Base-by-base conservation (phyloP, 768 basidiomycete genomes). In the Auriscalpium microsporum region DNA sequence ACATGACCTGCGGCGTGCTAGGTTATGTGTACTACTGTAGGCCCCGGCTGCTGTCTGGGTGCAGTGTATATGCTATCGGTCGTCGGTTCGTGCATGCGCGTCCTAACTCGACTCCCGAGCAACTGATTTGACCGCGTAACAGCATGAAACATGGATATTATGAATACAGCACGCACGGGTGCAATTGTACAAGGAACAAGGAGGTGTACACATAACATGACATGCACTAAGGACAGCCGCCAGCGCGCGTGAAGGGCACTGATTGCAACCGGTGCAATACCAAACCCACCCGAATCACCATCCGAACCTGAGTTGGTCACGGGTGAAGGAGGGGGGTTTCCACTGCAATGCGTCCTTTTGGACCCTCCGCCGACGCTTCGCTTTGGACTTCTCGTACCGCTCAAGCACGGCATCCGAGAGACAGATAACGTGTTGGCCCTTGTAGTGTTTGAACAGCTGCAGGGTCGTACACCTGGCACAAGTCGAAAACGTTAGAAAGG, bases 381-480 rank as follows among this genome's bases (percentile, higher is more conserved):
- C 79, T 71, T 79, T 82, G 34, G 82, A 78, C 68, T 92, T 94
- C 69, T 88, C 84, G 71, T 96, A 86, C 68, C 92, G 88, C 69
- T 95, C 94, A 48, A 97, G 75, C 35, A 96, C 86, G 34, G 87
- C 80, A 56, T 94, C 93, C 50, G 93, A 90, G 45, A 99, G 77
- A 69, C 86, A 92, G 56, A 98, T 90, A 58, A 94, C 85, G 68
- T 98, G 90, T 63, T 89, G 87, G 10, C 92, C 94, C 65, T 96
- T 97, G 77, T 88, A 91, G 67, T 93, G 93, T 64, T 94, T 94
- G 74, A 98, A 94, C 56, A 99, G 75, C 69, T 95, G 92, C 51
- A 97, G 72, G 11, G 92, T 93, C 65, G 90, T 93, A 67, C 93
- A 96, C 19, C 95, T 99, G 63, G 34, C 52, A 46, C 52, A 54